phyloP scores from a whole-genome alignment of 805 yeast species.

The Ogataea philodendri region DNA sequence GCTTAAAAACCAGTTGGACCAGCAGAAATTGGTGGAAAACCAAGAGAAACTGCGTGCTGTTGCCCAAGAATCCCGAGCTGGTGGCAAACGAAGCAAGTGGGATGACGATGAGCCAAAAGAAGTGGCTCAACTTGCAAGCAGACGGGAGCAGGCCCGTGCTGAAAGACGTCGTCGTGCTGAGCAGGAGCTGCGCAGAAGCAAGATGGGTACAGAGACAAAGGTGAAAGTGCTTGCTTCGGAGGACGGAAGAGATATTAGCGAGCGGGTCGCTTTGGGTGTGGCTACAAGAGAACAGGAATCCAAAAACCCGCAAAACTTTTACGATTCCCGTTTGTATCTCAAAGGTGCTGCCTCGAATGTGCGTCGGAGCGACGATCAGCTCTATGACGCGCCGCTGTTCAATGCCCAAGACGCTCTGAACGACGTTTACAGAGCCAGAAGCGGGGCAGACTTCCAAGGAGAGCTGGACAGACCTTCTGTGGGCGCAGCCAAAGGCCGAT shows the following conservation, averaged over 20 bases:
- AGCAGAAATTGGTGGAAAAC: conserved; percentile 45
- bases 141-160: conserved; percentile 40
- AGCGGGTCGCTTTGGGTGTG: conserved; percentile 51
- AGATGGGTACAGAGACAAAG: conserved; percentile 45
- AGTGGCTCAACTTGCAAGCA: conserved; percentile 25
- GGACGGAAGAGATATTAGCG: conserved; percentile 54
- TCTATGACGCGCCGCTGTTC: conserved; percentile 61
- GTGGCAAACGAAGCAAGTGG: conserved; percentile 18
- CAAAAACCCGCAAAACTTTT: conserved; percentile 40
- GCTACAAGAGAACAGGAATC: conserved; percentile 18
- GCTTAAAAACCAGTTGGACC: conserved; percentile 48
- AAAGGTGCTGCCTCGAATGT: conserved; percentile 41
- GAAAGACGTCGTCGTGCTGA: conserved; percentile 48
- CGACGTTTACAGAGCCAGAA: conserved; percentile 46
- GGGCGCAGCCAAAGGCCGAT: conserved; percentile 14
- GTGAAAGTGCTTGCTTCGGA: conserved; percentile 43
- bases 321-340: conserved; percentile 59
- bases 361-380: conserved; percentile 42
- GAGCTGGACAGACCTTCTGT: conserved; percentile 24
- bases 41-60: conserved; percentile 50
- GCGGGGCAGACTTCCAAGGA: conserved; percentile 24
- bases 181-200: conserved; percentile 42
- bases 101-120: conserved; percentile 17
- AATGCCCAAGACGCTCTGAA: conserved; percentile 49
- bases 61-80: conserved; percentile 47